phyloP scores from a whole-genome alignment of 2,329 filamentous ascomycete genomes.

The Orbilia brochopaga region DNA sequence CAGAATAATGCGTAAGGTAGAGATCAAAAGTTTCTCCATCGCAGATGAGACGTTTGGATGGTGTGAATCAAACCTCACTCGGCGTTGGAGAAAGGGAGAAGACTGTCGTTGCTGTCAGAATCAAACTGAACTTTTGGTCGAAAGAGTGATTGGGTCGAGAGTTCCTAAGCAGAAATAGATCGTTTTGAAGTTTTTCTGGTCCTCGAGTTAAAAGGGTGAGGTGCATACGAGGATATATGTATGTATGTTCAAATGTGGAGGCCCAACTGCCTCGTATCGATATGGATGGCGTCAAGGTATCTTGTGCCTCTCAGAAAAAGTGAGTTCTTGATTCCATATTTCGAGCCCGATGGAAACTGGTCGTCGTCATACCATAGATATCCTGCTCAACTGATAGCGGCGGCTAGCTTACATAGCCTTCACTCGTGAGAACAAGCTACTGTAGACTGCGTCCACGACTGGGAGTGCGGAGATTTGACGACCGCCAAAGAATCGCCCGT shows the following conservation, averaged over 20 bases:
- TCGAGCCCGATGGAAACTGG: slow-evolving; percentile 20
- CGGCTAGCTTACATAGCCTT: slow-evolving; percentile 69
- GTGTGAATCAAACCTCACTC: slow-evolving; percentile 43
- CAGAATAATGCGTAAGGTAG: slow-evolving; percentile 33
- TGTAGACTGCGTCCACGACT: slow-evolving; percentile 98
- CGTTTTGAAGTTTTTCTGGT: slow-evolving; percentile 30
- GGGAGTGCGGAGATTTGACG: slow-evolving; percentile 91
- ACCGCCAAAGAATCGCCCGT: slow-evolving; percentile 93
- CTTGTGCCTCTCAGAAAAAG: slow-evolving; percentile 26
- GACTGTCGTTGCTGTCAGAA: slow-evolving; percentile 21
- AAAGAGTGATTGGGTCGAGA: slow-evolving; percentile 7
- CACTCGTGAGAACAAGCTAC: slow-evolving; percentile 88
- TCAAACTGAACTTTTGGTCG: slow-evolving; percentile 28
- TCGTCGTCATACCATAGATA: slow-evolving; percentile 43
- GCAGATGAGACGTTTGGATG: slow-evolving; percentile 7
- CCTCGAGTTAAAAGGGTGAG: slow-evolving; percentile 44
- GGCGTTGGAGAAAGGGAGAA: background rate
- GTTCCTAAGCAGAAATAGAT: slow-evolving; percentile 41
- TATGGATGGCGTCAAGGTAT: background rate
- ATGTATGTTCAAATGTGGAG: background rate
- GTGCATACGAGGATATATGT: slow-evolving; percentile 43
- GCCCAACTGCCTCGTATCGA: slow-evolving; percentile 8
- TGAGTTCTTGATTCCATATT: slow-evolving; percentile 22
- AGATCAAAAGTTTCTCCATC: slow-evolving; percentile 15
- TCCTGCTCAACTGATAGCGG: background rate